Evolutionary conservation across 257 asterid genomes (phyloP).

Genomic region (Solanum infundibuliforme): DNA sequence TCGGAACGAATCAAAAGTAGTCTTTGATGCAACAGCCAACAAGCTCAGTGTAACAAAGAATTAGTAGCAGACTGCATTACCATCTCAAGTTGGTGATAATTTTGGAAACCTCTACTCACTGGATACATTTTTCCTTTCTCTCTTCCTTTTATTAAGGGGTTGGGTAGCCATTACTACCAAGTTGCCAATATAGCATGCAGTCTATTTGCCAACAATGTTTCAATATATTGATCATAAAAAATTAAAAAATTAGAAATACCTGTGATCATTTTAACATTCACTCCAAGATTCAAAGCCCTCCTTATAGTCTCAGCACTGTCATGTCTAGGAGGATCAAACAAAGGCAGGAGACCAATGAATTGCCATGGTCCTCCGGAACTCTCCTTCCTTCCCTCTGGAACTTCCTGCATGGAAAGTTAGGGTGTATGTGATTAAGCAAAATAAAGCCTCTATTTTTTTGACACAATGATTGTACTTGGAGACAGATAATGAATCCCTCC

Average conservation of each 20-base stretch:
- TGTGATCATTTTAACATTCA: slow-evolving; percentile 42
- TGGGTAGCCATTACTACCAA: not conserved
- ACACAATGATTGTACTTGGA: not conserved
- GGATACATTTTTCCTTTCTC: not conserved
- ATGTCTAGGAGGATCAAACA: slow-evolving; percentile 43
- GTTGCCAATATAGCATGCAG: not conserved
- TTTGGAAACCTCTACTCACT: not conserved
- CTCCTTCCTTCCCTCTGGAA: slow-evolving; percentile 44
- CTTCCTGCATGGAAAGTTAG: slow-evolving; percentile 21
- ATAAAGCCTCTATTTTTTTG: not conserved
- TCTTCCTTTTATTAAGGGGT: not conserved
- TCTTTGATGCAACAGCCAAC: not conserved
- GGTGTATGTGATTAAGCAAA: not conserved
- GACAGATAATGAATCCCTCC: not conserved
- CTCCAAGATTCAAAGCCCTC: slow-evolving; percentile 45
- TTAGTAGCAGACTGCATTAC: not conserved
- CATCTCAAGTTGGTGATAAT: not conserved
- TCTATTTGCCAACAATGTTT: not conserved
- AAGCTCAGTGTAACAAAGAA: not conserved
- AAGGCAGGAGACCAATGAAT: slow-evolving; percentile 36
- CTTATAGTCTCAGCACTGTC: slow-evolving; percentile 47
- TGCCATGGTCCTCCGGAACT: slow-evolving; percentile 46
- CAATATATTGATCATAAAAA: not conserved
- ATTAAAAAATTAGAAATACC: slow-evolving; percentile 9
- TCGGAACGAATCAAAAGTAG: not conserved